A percentile compares a stretch with the other conserved stretches of the same genome.
These are phyloP conservation scores for Cryptococcus floricola DNA, from an alignment of 1,284 basidiomycete genomes.

Conservation along the genomic window DNA sequence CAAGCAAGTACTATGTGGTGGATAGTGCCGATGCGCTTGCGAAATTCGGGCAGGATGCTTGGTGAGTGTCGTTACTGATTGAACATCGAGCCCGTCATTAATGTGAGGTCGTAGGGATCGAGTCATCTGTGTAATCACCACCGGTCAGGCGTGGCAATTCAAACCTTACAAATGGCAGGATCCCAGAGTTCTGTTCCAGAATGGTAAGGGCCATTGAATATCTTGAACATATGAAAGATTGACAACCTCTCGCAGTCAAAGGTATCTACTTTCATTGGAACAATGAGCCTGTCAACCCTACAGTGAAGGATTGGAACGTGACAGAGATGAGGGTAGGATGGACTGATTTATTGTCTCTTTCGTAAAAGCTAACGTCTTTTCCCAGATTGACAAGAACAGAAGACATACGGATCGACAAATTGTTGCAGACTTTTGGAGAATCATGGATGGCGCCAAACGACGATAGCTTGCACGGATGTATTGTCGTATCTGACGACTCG, in stretches of 20 bases:
- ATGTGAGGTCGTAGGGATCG: slow-evolving; percentile 58
- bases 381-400: slow-evolving; percentile 80
- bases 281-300: slow-evolving; percentile 81
- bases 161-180: slow-evolving; percentile 93
- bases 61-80: slow-evolving; percentile 51
- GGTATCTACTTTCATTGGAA: slow-evolving; percentile 90
- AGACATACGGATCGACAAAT: slow-evolving; percentile 94
- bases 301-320: slow-evolving; percentile 95
- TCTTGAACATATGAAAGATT: slow-evolving; percentile 1
- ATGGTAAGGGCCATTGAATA: slow-evolving; percentile 59
- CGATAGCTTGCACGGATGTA: slow-evolving; percentile 3
- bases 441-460: slow-evolving; percentile 57
- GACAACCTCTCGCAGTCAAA: slow-evolving; percentile 60
- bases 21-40: slow-evolving; percentile 87
- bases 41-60: slow-evolving; percentile 85
- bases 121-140: slow-evolving; percentile 95
- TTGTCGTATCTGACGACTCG: neutral
- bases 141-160: slow-evolving; percentile 97
- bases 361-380: slow-evolving; percentile 2
- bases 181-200: slow-evolving; percentile 83
- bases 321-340: slow-evolving; percentile 74
- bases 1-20: slow-evolving; percentile 69
- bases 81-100: neutral
- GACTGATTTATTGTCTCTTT: neutral
- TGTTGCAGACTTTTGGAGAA: slow-evolving; percentile 92